Base-by-base conservation (phyloP, 352 stramenopile species). In the Phytophthora capsici region DNA sequence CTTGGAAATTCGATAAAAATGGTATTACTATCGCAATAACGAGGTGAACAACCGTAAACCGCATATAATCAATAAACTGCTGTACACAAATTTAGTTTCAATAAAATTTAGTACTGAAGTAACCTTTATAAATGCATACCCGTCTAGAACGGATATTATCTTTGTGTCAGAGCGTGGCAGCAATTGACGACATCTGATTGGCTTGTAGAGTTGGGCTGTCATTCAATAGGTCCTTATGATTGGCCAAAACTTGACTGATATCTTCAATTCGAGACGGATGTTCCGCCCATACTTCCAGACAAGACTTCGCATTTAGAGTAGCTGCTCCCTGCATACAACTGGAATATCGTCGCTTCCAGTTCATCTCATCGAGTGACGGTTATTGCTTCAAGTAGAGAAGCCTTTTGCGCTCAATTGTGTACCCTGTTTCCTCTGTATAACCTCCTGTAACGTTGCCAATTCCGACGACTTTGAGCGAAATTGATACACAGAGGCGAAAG, bases 181-280 rank as follows among this genome's bases (percentile, higher is more conserved):
- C 9, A 19, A 55, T 14, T 20, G 19, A 8, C 8, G 13, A 7
- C 1, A 13, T 50, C 19, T 45, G 40, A 50, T 60, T 61, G 53
- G 53, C 37, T 19, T 14, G 14, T 34, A 13, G 8, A 34, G 28
- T 34, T 34, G 28, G 26, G n/a, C 8, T 43, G 49, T 44, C 49
- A 46, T 16, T 10, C 32, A 12, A 4, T n/a, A 23, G 20, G 6
- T n/a, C n/a, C 1, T 8, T 3, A 7, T 8, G 41, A 69, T 69
- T 69, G 61, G 61, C 20, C 17, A 57, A 60, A 57, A 70, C 13
- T 19, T n/a, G 16, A 8, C 37, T 61, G 40, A 66, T 57, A 57
- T 72, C 45, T 54, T 60, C 46, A 65, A 63, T 54, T 58, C 37
- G 17, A 17, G 49, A 8, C 32, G 16, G 44, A 53, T 63, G 50